phyloP scores from a whole-genome alignment of 208 protist genomes.

The Trichomonas vaginalis region DNA sequence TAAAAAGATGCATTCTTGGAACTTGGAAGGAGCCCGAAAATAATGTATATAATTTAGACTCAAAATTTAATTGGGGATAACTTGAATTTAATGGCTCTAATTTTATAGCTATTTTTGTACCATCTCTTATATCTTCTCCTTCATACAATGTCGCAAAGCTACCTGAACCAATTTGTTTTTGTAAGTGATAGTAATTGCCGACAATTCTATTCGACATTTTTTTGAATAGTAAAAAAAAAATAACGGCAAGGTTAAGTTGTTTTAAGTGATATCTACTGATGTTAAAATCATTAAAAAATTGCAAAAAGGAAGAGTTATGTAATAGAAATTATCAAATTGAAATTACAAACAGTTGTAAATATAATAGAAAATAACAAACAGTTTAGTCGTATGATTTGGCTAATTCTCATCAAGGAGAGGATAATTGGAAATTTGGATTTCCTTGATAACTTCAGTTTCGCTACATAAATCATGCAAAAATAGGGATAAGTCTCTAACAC shows the following conservation, averaged over 20 bases:
- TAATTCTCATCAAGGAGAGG: no score
- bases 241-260: no score
- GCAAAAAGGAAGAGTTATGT: no score
- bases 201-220: slow-evolving; percentile 46
- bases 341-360: no score
- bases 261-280: no score
- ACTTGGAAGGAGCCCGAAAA: slow-evolving; percentile 65
- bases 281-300: no score
- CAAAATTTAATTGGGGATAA: slow-evolving; percentile 86
- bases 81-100: slow-evolving; percentile 46
- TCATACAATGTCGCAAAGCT: background rate
- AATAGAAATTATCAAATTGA: no score
- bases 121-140: background rate
- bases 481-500: background rate
- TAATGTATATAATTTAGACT: slow-evolving; percentile 75
- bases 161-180: slow-evolving; percentile 38
- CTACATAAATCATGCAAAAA: background rate
- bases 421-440: background rate
- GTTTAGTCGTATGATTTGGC: no score
- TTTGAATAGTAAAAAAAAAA: no score
- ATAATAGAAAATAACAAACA: no score
- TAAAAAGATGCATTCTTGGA: slow-evolving; percentile 72
- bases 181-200: background rate
- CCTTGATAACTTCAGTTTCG: background rate
- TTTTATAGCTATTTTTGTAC: slow-evolving; percentile 23